Evolutionary conservation across 306 rosid species (phyloP), one percentile per base, ranked within the genome.

Genomic region (Trifolium fragiferum): DNA sequence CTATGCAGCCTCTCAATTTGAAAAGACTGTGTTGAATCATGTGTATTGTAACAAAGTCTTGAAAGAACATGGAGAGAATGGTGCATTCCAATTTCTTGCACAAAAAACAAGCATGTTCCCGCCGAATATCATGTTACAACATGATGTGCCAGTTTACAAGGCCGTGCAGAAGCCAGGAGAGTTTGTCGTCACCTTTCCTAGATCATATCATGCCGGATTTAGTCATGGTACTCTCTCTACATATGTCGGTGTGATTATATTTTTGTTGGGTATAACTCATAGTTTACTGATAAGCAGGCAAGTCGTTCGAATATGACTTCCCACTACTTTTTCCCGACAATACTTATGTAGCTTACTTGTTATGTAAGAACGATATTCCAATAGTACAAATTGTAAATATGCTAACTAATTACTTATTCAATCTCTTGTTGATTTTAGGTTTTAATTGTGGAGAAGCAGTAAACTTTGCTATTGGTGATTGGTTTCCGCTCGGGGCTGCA

Each of bases 201-300:
- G 70, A 44, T 69, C 85, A 73, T 84, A 81, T 77, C 85, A 84
- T 84, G 87, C 85, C 44, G 87, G 87, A 80, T 80, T 84, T 47
- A 84, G 84, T 41, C 84, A 84, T 44, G 87, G 87, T 84, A 54
- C 38, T 15, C 15, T 64, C 37, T 27, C 21, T n/a, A 15, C 21
- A 8, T 15, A 1, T 46, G 19, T 4, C 0, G 46, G 14, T n/a
- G 64, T 46, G 21, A 25, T 11, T 59, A 27, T 67, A 25, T 30
- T 13, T 27, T 16, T 7, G 14, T 41, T 10, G 1, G 14, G 1
- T 41, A 10, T 40, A 8, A 11, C 13, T 10, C 12, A 41, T 41
- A 41, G 11, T 41, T 10, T 41, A 41, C 0, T 11, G 14, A 41
- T 10, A 41, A 41, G 46, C 11, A 41, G 44, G 14, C 46, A 3